Evolutionary conservation across 495 filamentous ascomycete species (phyloP), one percentile per base, ranked within the genome.

Genomic region (Poronia punctata): DNA sequence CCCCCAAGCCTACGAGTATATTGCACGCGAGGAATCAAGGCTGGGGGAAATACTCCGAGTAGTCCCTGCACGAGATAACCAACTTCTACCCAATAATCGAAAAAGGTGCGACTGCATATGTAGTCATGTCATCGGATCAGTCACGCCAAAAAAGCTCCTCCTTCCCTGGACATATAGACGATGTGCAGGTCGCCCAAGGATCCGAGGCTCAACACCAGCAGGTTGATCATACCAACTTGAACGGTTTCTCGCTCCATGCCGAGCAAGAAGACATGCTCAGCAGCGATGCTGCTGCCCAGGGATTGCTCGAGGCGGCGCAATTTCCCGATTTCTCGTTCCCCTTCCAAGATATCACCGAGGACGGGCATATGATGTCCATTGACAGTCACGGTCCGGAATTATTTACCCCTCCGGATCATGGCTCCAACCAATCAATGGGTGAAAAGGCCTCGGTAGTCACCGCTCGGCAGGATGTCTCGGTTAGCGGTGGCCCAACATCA

Each of bases 291-390:
- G 23, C 36, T 40, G 34, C 53, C 14, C 51, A 54, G 26, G 38
- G 46, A 25, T 26, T 56, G 44, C 57, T 60, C 28, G 48, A 55
- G 35, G 45, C 55, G 27, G 57, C 65, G 17, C 61, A 68, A 46
- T 70, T 68, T 44, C 55, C 61, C 35, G 66, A 72, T 31, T 71
- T 70, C 24, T 55, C 63, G 21, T 72, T 71, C 43, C 50, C 64
- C 6, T 71, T 68, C 34, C 64, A 62, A 40, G 56, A 59, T 30
- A 45, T 62, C 8, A 24, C 60, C 16, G 66, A 60, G 21, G 59
- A 61, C 35, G 59, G 58, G 29, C 62, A 66, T 15, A 65, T 72
- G 54, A 60, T 55, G 18, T 41, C 58, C 27, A 38, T 72, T 14
- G 68, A 67, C 18, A 64, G 67, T 43, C 63, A 65, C 36, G 42